Evolutionary conservation across 1,284 basidiomycete species (phyloP).

Genomic region (Ustilago vetiveriae): DNA sequence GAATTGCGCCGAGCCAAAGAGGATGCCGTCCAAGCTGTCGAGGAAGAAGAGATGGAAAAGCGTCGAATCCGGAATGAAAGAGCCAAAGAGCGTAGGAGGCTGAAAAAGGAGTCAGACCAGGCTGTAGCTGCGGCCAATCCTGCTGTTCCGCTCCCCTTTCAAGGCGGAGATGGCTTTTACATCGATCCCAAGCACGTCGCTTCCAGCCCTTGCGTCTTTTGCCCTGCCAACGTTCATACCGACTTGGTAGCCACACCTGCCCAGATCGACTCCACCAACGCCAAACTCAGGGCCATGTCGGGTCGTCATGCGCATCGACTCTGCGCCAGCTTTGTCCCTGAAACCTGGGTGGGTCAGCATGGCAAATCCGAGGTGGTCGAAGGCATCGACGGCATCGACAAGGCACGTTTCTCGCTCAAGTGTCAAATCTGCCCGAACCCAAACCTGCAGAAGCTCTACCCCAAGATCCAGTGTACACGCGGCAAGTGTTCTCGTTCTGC

Average conservation of each 20-base stretch:
- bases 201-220: slow-evolving; percentile 66
- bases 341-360: slow-evolving; percentile 58
- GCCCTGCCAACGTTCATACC: slow-evolving; percentile 57
- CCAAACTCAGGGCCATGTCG: slow-evolving; percentile 34
- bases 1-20: slow-evolving; percentile 72
- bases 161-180: slow-evolving; percentile 40
- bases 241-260: slow-evolving; percentile 49
- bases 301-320: slow-evolving; percentile 59
- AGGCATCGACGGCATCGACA: slow-evolving; percentile 57
- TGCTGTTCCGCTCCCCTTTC: slow-evolving; percentile 19
- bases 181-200: slow-evolving; percentile 27
- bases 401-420: slow-evolving; percentile 71
- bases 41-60: slow-evolving; percentile 41
- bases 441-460: slow-evolving; percentile 78
- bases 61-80: slow-evolving; percentile 40
- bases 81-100: slow-evolving; percentile 38
- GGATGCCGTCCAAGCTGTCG: slow-evolving; percentile 20
- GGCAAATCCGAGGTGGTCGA: slow-evolving; percentile 48
- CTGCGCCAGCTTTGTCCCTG: slow-evolving; percentile 63
- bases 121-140: slow-evolving; percentile 21
- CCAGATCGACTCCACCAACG: slow-evolving; percentile 20
- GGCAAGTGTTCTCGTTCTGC: slow-evolving; percentile 92
- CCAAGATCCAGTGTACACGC: slow-evolving; percentile 91
- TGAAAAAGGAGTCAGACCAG: slow-evolving; percentile 28
- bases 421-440: slow-evolving; percentile 81